Base-by-base conservation (phyloP, 148 eudicot species). In the Chenopodium quinoa region DNA sequence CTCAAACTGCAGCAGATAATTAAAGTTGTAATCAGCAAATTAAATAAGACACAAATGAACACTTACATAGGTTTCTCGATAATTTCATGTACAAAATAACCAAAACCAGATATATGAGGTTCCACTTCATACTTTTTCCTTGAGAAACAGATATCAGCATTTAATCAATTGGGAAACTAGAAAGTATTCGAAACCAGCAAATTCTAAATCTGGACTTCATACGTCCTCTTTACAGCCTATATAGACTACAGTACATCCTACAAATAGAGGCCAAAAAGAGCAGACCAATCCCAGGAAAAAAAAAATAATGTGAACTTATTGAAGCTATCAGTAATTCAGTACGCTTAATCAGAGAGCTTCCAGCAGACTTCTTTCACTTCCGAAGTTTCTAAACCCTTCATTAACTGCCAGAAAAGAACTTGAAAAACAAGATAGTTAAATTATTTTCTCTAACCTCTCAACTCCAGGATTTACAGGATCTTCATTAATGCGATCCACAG, bases 401-500 rank as follows among this genome's bases (percentile, higher is more conserved):
- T 58, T 20, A 56, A 56, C 77, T 25, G 5, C 64, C n/a, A 27
- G 68, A 13, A 34, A 22, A 1, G 27, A 62, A n/a, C 58, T 60
- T 25, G 40, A 70, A 8, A 56, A 34, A 76, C 0, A 34, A 48
- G 71, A 20, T 48, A 60, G 31, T 62, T 27, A n/a, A 10, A 14
- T 47, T 46, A 75, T 66, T 44, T 60, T 52, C 75, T 71, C 88
- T 81, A 13, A 93, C 99, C 99, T 95, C 88, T 95, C 93, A 78
- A 93, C 93, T 79, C 97, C 99, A 73, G 88, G 89, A 82, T 90
- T 81, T 76, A 85, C 85, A 27, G 97, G 90, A 77, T 92, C 97
- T 62, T 83, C 89, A 81, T 85, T 89, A 20, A 95, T 92, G 74
- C 89, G 94, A 58, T 91, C 97, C 75, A 82, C 70, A 16, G 92